Base-by-base conservation (phyloP, 768 basidiomycete species). In the Agaricus blazei region DNA sequence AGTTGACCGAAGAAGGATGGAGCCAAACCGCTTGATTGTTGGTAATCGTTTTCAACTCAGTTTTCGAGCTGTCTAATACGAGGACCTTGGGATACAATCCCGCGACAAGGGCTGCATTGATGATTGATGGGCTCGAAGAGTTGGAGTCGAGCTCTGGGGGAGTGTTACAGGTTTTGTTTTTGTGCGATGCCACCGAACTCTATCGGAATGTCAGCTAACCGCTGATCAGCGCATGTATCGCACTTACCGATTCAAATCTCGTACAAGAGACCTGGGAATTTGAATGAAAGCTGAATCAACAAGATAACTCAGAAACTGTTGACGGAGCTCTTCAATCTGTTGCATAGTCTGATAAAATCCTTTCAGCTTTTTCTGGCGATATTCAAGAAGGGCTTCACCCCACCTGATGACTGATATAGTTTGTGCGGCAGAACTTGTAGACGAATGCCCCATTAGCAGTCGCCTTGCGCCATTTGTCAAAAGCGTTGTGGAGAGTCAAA, bases 321-420 rank as follows among this genome's bases (percentile, higher is more conserved):
- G 93, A 28, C 95, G 84, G 36, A 98, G 78, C 65, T 98, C 96
- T 68, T 98, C 96, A 29, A 99, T 96, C 70, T 97, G 93, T 70
- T 93, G 87, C 48, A 99, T 73, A 65, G 93, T 98, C 85, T 93
- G 65, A 6, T 57, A 44, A 19, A 23, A 12, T 48, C 45, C 48
- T 29, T 31, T 48, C 55, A 52, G 47, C 28, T 23, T 23, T 51
- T 28, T 29, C 47, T 27, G 50, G 15, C 41, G 46, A 6, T 28
- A 27, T 26, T 34, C 26, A 3, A 9, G 48, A 38, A 15, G 24
- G 46, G 19, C 19, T 26, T 48, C 4, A 19, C 71, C 73, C 63
- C 65, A 86, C 87, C 75, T 93, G 92, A 61, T 93, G 84, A 59
- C 90, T 93, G 36, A 96, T 74, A 61, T 83, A 95, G 65, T 90